Conservation (phyloP, 352 stramenopile genomes). For the Phytophthora cactorum region DNA sequence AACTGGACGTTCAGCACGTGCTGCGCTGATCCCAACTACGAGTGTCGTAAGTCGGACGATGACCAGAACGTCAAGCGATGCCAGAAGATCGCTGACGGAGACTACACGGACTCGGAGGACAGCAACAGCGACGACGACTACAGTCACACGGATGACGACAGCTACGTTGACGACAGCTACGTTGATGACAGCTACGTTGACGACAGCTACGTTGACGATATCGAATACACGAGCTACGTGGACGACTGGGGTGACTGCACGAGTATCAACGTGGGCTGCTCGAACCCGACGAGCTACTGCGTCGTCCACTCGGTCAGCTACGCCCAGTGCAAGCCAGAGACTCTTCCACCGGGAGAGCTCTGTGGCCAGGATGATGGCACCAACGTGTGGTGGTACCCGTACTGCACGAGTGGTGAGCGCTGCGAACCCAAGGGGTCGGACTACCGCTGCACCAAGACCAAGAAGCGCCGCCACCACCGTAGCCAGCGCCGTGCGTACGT, state of each 20-base stretch:
- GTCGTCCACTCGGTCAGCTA: slow-evolving; percentile 35
- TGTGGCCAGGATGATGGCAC: slow-evolving; percentile 40
- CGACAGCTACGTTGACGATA: slow-evolving; percentile 12
- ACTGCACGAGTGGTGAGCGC: slow-evolving; percentile 32
- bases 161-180: too few species aligned
- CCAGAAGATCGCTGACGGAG: slow-evolving; percentile 15
- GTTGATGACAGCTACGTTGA: too few species aligned
- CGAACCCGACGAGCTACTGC: slow-evolving; percentile 22
- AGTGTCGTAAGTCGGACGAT: slow-evolving; percentile 25
- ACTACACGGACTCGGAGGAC: slow-evolving; percentile 8
- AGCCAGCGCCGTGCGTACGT: slow-evolving; percentile 16
- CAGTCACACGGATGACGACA: slow-evolving; percentile 32
- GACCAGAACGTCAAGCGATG: slow-evolving; percentile 26
- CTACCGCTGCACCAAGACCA: slow-evolving; percentile 29
- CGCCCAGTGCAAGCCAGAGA: slow-evolving; percentile 42
- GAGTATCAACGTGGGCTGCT: slow-evolving; percentile 17
- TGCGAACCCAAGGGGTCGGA: slow-evolving; percentile 32
- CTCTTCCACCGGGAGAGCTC: slow-evolving; percentile 28
- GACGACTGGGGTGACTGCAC: slow-evolving; percentile 31
- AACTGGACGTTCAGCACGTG: slow-evolving; percentile 30
- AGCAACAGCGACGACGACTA: slow-evolving; percentile 18
- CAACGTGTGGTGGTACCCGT: slow-evolving; percentile 40
- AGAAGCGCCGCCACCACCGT: slow-evolving; percentile 19
- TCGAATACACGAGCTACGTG: slow-evolving; percentile 23
- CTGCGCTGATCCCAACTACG: slow-evolving; percentile 26